These are phyloP conservation scores for Cardiospermum halicacabum DNA, from an alignment of 345 rosid species.

Conservation along the genomic window DNA sequence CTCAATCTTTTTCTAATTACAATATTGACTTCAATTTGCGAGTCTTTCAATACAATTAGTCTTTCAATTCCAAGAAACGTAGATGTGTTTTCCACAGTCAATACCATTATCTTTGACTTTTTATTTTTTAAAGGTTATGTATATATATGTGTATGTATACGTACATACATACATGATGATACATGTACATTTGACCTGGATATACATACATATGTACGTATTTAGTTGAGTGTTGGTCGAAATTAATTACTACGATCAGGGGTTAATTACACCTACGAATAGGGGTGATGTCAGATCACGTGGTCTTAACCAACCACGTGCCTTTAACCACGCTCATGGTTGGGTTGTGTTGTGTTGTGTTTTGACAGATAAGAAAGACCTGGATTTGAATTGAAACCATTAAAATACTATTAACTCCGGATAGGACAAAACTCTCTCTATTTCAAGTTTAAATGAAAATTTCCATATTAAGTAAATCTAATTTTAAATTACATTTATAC, in stretches of 20 bases:
- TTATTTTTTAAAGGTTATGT: too few relatives aligned
- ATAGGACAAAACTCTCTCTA: slow-evolving; percentile 6
- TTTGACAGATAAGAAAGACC: slow-evolving; percentile 3
- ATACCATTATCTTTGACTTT: too few relatives aligned
- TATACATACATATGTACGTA: too few relatives aligned
- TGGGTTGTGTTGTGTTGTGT: too few relatives aligned
- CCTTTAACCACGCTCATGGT: background rate
- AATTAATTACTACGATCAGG: too few relatives aligned
- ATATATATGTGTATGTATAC: too few relatives aligned
- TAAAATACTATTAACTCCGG: background rate
- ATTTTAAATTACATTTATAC: background rate
- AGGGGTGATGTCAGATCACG: slow-evolving; percentile 4
- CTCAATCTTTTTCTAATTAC: background rate
- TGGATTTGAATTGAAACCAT: background rate
- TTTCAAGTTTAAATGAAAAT: background rate
- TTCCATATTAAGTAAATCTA: background rate
- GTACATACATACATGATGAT: too few relatives aligned
- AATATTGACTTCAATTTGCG: background rate
- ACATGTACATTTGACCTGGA: too few relatives aligned
- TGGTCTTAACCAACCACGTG: slow-evolving; percentile 4
- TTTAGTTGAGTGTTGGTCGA: too few relatives aligned
- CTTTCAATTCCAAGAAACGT: too few relatives aligned
- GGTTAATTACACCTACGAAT: background rate
- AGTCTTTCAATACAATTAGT: too few relatives aligned
- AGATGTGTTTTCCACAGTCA: too few relatives aligned